Evolutionary conservation across 306 rosid species (phyloP).

Genomic region (Dalbergia cochinchinensis): DNA sequence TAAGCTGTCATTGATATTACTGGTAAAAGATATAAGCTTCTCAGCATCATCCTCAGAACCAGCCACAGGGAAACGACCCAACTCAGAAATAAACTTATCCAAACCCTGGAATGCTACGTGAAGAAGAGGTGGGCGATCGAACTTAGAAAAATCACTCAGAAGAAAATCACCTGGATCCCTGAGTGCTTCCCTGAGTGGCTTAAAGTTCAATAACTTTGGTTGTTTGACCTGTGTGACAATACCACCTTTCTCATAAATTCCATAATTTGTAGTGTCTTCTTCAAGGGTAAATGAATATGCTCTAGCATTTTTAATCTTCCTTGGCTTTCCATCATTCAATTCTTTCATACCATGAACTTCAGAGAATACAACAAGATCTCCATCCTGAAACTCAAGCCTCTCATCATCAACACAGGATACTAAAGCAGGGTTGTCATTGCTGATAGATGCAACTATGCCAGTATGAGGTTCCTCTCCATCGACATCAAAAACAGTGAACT

Average conservation of each 20-base stretch:
- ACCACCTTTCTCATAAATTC: constrained; percentile 79
- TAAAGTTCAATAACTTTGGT: constrained; percentile 81
- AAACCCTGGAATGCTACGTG: constrained; percentile 86
- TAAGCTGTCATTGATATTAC: constrained; percentile 59
- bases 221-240: constrained; percentile 89
- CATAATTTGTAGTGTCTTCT: constrained; percentile 82
- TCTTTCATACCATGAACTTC: constrained; percentile 93
- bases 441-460: constrained; percentile 85
- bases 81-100: constrained; percentile 70
- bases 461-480: constrained; percentile 92
- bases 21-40: constrained; percentile 69
- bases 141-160: constrained; percentile 89
- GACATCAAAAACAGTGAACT: constrained; percentile 87
- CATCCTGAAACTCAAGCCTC: constrained; percentile 94
- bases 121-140: constrained; percentile 78
- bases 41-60: constrained; percentile 86
- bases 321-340: constrained; percentile 86
- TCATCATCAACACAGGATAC: constrained; percentile 91
- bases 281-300: constrained; percentile 82
- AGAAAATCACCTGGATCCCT: constrained; percentile 86
- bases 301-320: constrained; percentile 75
- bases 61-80: constrained; percentile 78
- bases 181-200: constrained; percentile 73
- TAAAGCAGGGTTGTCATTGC: constrained; percentile 81
- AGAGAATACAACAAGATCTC: constrained; percentile 89